phyloP scores from a whole-genome alignment of 2,329 filamentous ascomycete species.

The Paradendryphiella salina region DNA sequence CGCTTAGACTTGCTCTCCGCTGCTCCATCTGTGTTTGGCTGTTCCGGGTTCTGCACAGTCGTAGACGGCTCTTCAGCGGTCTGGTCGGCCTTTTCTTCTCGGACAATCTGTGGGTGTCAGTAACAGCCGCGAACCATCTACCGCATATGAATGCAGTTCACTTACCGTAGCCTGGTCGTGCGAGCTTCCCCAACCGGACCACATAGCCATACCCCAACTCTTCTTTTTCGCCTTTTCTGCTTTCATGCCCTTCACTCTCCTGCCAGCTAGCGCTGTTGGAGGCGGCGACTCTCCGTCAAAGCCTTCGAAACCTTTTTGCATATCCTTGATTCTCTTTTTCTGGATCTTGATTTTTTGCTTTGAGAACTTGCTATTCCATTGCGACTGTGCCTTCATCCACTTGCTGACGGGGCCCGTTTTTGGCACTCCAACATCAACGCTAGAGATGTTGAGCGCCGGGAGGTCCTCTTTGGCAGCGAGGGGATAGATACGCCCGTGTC shows the following conservation, averaged over 20 bases:
- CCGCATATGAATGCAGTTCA: background rate
- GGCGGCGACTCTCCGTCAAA: slow-evolving; percentile 77
- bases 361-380: slow-evolving; percentile 74
- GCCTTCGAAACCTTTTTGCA: slow-evolving; percentile 69
- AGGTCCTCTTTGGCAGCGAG: slow-evolving; percentile 68
- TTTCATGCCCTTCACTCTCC: slow-evolving; percentile 58
- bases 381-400: slow-evolving; percentile 75
- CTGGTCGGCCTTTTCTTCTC: slow-evolving; percentile 40
- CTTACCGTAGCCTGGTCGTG: slow-evolving; percentile 76
- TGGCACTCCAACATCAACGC: slow-evolving; percentile 72
- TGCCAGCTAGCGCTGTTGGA: slow-evolving; percentile 77
- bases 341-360: slow-evolving; percentile 72
- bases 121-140: background rate
- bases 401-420: slow-evolving; percentile 79
- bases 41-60: slow-evolving; percentile 14
- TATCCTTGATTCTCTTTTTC: slow-evolving; percentile 71
- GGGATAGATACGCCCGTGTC: slow-evolving; percentile 72
- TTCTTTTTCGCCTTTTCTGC: slow-evolving; percentile 61
- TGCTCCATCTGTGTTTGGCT: slow-evolving; percentile 44
- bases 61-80: slow-evolving; percentile 35
- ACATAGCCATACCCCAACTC: slow-evolving; percentile 78
- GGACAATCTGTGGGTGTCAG: slow-evolving; percentile 35
- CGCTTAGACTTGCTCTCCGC: slow-evolving; percentile 14
- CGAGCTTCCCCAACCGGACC: slow-evolving; percentile 86
- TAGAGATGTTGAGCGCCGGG: slow-evolving; percentile 65